Percentiles rank a stretch among this genome's conserved stretches.
Conservation (phyloP, 2,329 filamentous ascomycete species). For the Alternaria solani region DNA sequence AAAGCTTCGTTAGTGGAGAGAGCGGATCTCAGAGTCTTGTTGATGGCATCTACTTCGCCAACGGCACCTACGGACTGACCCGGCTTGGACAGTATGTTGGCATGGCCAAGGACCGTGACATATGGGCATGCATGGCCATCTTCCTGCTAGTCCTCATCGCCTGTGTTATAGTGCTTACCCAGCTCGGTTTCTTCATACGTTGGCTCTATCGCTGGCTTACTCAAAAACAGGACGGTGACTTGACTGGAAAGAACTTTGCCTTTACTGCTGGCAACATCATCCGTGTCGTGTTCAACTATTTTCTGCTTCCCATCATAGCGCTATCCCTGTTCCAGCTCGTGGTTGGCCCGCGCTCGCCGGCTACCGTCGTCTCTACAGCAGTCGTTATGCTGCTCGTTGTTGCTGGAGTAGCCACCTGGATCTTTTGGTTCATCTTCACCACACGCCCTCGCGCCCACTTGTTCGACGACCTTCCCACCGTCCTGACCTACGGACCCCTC, state of each 20-base stretch:
- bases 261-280: constrained; percentile 70
- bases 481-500: constrained; percentile 87
- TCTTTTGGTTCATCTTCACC: constrained; percentile 79
- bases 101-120: constrained; percentile 76
- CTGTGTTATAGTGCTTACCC: constrained; percentile 72
- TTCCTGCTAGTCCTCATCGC: constrained; percentile 84
- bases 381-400: constrained; percentile 77
- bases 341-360: constrained; percentile 71
- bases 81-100: constrained; percentile 82
- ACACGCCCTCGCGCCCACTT: constrained; percentile 85
- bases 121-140: constrained; percentile 94
- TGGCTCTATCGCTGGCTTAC: constrained; percentile 78
- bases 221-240: constrained; percentile 80
- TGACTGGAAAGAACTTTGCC: constrained; percentile 89
- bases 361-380: constrained; percentile 76
- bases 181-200: constrained; percentile 77
- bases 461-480: constrained; percentile 90
- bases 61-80: constrained; percentile 81
- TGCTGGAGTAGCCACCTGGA: constrained; percentile 77
- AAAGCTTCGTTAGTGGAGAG: constrained; percentile 79
- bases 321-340: constrained; percentile 93
- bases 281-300: constrained; percentile 90
- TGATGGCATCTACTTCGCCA: constrained; percentile 87
- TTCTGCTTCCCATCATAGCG: constrained; percentile 84
- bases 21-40: constrained; percentile 71